Evolutionary conservation across 1,284 basidiomycete species (phyloP), one percentile per base, ranked within the genome.

Genomic region (Leccinum variabile): DNA sequence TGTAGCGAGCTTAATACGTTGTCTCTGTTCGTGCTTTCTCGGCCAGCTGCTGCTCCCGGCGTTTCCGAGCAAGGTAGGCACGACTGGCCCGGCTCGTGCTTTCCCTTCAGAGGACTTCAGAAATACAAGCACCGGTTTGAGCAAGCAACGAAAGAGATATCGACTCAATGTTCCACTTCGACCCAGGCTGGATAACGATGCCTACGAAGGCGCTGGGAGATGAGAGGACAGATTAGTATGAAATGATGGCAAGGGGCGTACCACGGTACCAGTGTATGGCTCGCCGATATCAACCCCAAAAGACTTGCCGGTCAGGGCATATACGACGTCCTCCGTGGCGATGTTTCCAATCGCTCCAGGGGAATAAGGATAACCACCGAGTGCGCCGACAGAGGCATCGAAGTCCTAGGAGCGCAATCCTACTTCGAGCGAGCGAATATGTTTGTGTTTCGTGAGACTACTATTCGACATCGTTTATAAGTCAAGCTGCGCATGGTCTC

Each of bases 321-420:
- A 95, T 3, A 97, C 81, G 0, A 97, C 87, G 69, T 95, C 94
- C 72, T 97, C 94, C 0, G 94, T 96, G 0, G 92, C 89, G 30
- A 95, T 91, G 69, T 96, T 96, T n/a, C 95, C 94, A 0, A 92
- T 95, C 4, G 95, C 94, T 1, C 95, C 95, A 0, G 96, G 96
- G 0, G 94, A 95, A 77, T 95, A 98, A 1, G 95, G 95, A 72
- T 96, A 98, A 14, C 96, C 95, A 2, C 96, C 96, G 1, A 98
- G 84, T 0, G 95, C 95, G 5, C 89, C 93, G 7, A 97, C 86
- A 2, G 91, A 90, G 8, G 88, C 79, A 71, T 91, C 87, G 59
- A 90, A 81, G 25, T 3, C 25, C 25, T 25, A 25, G n/a, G 87
- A 86, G 56, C 89, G 82, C 28, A 97, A 79, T 9, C 88, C 89